These are phyloP conservation scores for Diphasiastrum complanatum DNA, from an alignment of 83 land plant genomes.

Conservation along the genomic window DNA sequence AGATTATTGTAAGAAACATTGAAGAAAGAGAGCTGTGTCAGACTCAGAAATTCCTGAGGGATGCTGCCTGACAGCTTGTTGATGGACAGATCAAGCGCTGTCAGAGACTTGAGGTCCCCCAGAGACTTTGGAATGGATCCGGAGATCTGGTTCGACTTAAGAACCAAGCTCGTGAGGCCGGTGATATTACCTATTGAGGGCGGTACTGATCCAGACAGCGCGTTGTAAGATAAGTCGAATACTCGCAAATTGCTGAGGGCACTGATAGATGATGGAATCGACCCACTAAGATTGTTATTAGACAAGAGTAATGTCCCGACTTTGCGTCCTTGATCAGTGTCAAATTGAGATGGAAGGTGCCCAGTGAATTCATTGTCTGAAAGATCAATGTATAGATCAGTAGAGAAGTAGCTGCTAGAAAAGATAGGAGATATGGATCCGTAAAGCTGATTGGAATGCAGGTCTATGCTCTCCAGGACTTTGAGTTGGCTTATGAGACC, in stretches of 20 bases:
- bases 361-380: too few species aligned
- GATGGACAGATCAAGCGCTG: conserved; percentile 1
- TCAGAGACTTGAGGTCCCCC: not conserved
- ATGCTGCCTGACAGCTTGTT: not conserved
- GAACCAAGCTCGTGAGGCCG: conserved; percentile 1
- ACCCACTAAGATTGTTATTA: conserved; percentile 1
- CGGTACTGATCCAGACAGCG: conserved; percentile 1
- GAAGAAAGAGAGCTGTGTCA: conserved; percentile 3
- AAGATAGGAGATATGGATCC: too few species aligned
- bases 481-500: too few species aligned
- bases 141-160: not conserved
- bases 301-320: not conserved
- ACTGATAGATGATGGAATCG: not conserved
- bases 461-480: too few species aligned
- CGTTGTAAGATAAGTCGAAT: not conserved
- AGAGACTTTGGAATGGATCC: not conserved
- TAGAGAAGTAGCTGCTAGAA: too few species aligned
- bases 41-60: not conserved
- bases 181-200: not conserved
- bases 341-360: too few species aligned
- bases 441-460: too few species aligned
- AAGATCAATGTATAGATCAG: too few species aligned
- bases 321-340: too few species aligned
- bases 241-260: not conserved
- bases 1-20: conserved; percentile 5